Base-by-base conservation (phyloP, 352 stramenopile species). In the Phytophthora pisi region DNA sequence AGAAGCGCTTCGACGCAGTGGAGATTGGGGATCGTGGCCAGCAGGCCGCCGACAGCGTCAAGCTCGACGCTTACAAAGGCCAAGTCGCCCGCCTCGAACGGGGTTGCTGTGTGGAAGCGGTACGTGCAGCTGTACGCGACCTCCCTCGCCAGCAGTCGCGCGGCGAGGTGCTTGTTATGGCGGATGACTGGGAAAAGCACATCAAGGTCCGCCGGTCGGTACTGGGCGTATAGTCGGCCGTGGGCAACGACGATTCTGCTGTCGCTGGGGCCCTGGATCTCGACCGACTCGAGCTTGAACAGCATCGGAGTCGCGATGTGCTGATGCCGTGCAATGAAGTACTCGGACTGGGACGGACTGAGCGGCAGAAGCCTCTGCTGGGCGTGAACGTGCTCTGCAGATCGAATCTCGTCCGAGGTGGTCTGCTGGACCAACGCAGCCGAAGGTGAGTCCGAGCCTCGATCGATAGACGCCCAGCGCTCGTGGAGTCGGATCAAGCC, bases 121-220 rank as follows among this genome's bases (percentile, higher is more conserved):
- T 77, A 77, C 18, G 64, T 77, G 64, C 69, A 73, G 24, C 53
- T 34, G 42, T 67, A 77, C 20, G 50, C 60, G 42, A 77, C 59
- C 40, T 73, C 64, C 31, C 52, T 65, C 20, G 58, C 55, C 13
- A 77, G 40, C 5, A 77, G 59, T 54, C 69, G 58, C 23, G 64
- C 43, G 23, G 51, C 60, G 40, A 77, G 45, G 16, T 73, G 57
- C 16, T 73, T 62, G 45, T 72, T 72, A 34, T 68, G 43, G 4
- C 36, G 57, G 26, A 68, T 54, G 13, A 64, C 46, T 0, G 68
- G 63, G 31, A 75, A 75, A 8, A 75, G 50, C 23, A 20, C 31
- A 50, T 69, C 63, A 26, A 75, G 49, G 23, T 68, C 47, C 15
- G 31, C 16, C 34, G 52, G 57, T 0, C 55, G 56, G 26, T 75